phyloP scores from a whole-genome alignment of 2,329 filamentous ascomycete species.

The Botrytis fragariae region DNA sequence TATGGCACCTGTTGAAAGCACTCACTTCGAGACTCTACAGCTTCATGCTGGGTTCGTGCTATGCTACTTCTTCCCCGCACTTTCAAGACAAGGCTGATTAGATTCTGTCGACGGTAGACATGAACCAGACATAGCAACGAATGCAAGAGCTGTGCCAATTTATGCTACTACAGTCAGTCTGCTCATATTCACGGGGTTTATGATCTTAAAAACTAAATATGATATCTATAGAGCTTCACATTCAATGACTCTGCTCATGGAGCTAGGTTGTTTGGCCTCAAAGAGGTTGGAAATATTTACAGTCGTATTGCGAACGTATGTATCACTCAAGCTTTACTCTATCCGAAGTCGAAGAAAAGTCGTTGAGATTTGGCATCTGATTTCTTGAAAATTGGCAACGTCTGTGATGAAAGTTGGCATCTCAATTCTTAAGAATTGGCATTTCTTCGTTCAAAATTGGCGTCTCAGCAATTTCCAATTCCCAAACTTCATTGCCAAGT shows the following conservation, averaged over 20 bases:
- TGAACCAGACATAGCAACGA: slow-evolving; percentile 74
- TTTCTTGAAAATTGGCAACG: slow-evolving; percentile 10
- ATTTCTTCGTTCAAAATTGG: neutral
- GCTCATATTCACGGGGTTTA: neutral
- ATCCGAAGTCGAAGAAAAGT: neutral
- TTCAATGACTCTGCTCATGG: slow-evolving; percentile 98
- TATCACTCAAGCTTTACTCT: neutral
- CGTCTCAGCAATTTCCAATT: slow-evolving; percentile 8
- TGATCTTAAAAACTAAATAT: slow-evolving; percentile 22
- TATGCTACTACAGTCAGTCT: slow-evolving; percentile 75
- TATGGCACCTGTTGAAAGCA: slow-evolving; percentile 40
- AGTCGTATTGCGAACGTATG: slow-evolving; percentile 87
- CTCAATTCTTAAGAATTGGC: neutral
- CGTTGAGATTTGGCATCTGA: slow-evolving; percentile 18
- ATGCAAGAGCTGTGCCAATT: slow-evolving; percentile 89
- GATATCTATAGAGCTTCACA: slow-evolving; percentile 64
- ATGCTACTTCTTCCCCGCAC: slow-evolving; percentile 19
- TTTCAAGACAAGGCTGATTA: slow-evolving; percentile 25
- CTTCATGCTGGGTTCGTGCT: slow-evolving; percentile 72
- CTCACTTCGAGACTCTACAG: slow-evolving; percentile 80
- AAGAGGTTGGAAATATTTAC: slow-evolving; percentile 95
- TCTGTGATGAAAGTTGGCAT: slow-evolving; percentile 7
- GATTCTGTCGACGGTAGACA: slow-evolving; percentile 54
- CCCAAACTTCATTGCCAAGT: slow-evolving; percentile 6
- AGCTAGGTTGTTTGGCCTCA: slow-evolving; percentile 90